phyloP scores from a whole-genome alignment of 208 protist genomes.

The Leishmania turanica region DNA sequence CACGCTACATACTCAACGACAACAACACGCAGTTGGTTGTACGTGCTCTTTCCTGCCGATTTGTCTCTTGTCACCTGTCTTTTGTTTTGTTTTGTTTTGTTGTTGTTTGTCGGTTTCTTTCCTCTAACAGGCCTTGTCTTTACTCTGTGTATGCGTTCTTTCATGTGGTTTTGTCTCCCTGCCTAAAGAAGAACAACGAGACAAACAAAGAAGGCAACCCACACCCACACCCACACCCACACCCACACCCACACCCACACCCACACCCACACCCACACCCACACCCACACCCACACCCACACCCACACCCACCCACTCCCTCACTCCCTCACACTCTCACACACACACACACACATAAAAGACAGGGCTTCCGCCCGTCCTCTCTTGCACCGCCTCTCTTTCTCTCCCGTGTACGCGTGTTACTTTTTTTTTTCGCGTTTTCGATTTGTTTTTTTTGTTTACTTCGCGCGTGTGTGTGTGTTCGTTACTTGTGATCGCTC shows the following conservation, averaged over 20 bases:
- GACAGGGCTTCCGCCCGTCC: neutral
- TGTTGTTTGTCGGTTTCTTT: neutral
- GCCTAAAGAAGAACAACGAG: neutral
- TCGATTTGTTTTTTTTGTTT: neutral
- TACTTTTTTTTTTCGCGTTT: neutral
- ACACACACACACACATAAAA: neutral
- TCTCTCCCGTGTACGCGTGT: neutral
- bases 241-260: no score
- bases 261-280: neutral
- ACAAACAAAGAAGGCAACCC: neutral
- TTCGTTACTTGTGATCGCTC: slow-evolving; percentile 5
- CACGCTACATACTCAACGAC: neutral
- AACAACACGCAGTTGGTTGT: slow-evolving; percentile 7
- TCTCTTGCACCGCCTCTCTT: neutral
- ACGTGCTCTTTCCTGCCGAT: neutral
- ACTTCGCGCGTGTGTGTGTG: neutral
- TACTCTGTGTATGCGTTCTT: neutral
- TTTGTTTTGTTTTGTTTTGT: neutral
- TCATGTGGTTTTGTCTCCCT: neutral
- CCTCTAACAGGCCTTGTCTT: neutral
- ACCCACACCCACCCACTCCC: no score
- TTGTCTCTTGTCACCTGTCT: slow-evolving; percentile 5
- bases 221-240: no score
- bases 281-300: no score
- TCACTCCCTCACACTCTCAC: no score